Percentiles rank a stretch among this genome's conserved stretches.
These are phyloP conservation scores for Albifimbria verrucaria DNA, from an alignment of 2,329 filamentous ascomycete genomes.

Conservation along the genomic window DNA sequence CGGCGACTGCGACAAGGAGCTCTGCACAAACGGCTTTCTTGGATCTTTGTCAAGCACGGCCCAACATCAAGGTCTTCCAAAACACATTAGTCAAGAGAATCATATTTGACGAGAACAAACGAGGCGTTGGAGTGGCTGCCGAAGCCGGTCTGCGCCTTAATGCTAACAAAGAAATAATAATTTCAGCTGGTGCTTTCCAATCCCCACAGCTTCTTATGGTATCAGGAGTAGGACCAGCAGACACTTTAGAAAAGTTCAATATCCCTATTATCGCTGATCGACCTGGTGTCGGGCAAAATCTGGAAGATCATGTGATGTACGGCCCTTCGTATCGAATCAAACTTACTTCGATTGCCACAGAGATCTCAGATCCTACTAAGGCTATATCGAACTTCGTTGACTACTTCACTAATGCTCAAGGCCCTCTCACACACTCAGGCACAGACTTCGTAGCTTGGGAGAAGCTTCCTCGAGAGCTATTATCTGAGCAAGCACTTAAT, in stretches of 20 bases:
- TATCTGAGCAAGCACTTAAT: not conserved
- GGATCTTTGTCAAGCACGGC: not conserved
- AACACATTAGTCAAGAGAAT: not conserved
- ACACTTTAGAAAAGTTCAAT: not conserved
- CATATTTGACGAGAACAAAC: not conserved
- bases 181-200: conserved; percentile 5
- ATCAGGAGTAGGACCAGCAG: conserved; percentile 9
- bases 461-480: conserved; percentile 21
- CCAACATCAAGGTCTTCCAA: not conserved
- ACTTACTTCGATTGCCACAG: not conserved
- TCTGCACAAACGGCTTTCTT: not conserved
- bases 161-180: not conserved
- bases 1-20: not conserved
- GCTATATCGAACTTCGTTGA: conserved; percentile 7
- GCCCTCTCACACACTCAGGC: not conserved
- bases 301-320: conserved; percentile 9
- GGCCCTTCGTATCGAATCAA: conserved; percentile 8
- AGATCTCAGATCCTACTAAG: not conserved
- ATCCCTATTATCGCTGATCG: conserved; percentile 4
- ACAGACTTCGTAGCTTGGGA: conserved; percentile 16
- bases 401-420: not conserved
- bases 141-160: not conserved
- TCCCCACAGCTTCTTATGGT: conserved; percentile 11
- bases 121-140: not conserved
- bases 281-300: conserved; percentile 7